Conservation (phyloP, 208 protist genomes). For the Leptomonas pyrrhocoris region DNA sequence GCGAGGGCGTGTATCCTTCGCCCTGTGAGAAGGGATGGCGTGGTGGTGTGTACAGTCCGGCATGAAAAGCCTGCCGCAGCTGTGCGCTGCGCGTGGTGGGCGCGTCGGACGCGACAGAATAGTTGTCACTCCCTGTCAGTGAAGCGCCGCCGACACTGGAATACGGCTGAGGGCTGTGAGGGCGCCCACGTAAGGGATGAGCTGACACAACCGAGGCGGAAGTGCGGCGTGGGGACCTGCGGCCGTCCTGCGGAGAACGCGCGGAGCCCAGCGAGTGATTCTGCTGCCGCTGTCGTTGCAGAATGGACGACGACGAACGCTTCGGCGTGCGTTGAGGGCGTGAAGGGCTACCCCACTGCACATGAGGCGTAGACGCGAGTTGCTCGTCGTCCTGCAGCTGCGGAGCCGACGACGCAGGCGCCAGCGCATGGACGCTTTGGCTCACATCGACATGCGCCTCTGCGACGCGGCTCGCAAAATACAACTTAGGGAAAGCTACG, state of each 20-base stretch:
- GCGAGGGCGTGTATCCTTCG: slow-evolving; percentile 2
- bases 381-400: slow-evolving; percentile 25
- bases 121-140: background rate
- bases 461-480: slow-evolving; percentile 40
- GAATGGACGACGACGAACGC: background rate
- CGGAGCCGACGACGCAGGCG: background rate
- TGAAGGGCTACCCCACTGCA: slow-evolving; percentile 5
- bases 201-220: background rate
- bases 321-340: background rate
- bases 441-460: slow-evolving; percentile 23
- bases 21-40: slow-evolving; percentile 14
- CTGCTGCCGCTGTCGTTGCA: background rate
- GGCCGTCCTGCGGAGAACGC: background rate
- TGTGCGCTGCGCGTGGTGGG: slow-evolving; percentile 17
- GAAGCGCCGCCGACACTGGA: background rate
- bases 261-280: background rate
- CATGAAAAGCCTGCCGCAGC: slow-evolving; percentile 19
- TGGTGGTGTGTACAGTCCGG: slow-evolving; percentile 21
- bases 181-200: too few species aligned
- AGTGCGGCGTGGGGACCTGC: background rate
- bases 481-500: slow-evolving; percentile 38
- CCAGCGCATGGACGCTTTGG: too few species aligned
- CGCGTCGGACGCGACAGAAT: background rate
- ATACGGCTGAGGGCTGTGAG: too few species aligned
- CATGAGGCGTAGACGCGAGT: background rate